These are phyloP conservation scores for Breynia disticha DNA, from an alignment of 441 rosid genomes.

Conservation along the genomic window DNA sequence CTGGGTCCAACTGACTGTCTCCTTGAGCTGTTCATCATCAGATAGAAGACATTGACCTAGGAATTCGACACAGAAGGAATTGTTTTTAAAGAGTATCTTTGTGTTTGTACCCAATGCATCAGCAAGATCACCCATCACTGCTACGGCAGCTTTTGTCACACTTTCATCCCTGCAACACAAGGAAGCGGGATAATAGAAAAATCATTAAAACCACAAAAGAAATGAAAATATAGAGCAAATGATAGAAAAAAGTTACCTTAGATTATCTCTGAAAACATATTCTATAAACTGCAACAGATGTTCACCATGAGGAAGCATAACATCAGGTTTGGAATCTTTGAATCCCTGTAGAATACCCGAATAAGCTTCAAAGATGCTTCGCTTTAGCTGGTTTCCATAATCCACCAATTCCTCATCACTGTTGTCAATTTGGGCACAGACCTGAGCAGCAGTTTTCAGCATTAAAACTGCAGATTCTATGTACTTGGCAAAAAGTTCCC, in stretches of 20 bases:
- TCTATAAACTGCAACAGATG: slow-evolving; percentile 83
- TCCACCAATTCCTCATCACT: slow-evolving; percentile 74
- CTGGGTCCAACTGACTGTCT: slow-evolving; percentile 79
- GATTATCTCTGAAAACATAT: slow-evolving; percentile 53
- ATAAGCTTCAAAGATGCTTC: slow-evolving; percentile 85
- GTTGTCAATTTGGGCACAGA: slow-evolving; percentile 59
- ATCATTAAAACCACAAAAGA: neutral
- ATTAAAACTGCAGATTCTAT: slow-evolving; percentile 44
- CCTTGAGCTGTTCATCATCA: slow-evolving; percentile 77
- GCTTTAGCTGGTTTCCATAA: slow-evolving; percentile 72
- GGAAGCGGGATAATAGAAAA: neutral
- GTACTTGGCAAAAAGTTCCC: slow-evolving; percentile 70
- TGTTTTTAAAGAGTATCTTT: slow-evolving; percentile 55
- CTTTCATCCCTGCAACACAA: slow-evolving; percentile 56
- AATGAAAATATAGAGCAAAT: neutral
- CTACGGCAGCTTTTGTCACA: slow-evolving; percentile 84
- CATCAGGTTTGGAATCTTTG: slow-evolving; percentile 61
- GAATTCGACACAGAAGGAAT: slow-evolving; percentile 48
- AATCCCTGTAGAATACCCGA: slow-evolving; percentile 92
- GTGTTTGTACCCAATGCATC: slow-evolving; percentile 73
- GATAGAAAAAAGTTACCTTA: slow-evolving; percentile 35
- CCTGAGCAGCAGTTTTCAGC: slow-evolving; percentile 74
- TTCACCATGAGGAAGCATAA: slow-evolving; percentile 77
- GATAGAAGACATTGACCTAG: slow-evolving; percentile 67
- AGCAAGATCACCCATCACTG: slow-evolving; percentile 91